Base-by-base conservation (phyloP, 306 rosid species). In the Vachellia collinsii region DNA sequence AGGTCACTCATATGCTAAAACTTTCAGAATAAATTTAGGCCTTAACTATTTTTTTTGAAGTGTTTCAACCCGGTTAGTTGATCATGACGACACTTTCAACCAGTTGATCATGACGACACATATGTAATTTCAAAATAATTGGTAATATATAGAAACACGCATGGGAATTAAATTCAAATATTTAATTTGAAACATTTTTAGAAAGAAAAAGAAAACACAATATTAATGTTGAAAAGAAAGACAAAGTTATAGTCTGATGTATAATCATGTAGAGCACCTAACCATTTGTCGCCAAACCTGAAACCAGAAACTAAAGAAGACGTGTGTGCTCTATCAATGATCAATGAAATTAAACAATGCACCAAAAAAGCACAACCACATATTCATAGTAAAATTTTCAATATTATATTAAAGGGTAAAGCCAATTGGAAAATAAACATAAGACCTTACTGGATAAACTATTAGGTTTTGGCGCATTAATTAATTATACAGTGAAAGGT, bases 331-430 rank as follows among this genome's bases (percentile, higher is more conserved):
- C 23, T 1, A 9, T 19, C 23, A 69, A 39, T 68, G 46, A n/a
- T 41, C 51, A 41, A 41, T 37, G 38, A 44, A 53, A 58, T 29
- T 29, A 29, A 29, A 29, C n/a, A 47, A 38, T 19, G 77, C 12
- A 67, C 7, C 63, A 61, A 72, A 54, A 53, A 76, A 59, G 76
- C 72, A 64, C 23, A 19, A 75, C 80, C 76, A 79, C 82, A 58
- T 79, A 71, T 41, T 82, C 73, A 16, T 72, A 50, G 42, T 54
- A 53, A 41, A 41, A 20, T 39, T 29, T 39, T 64, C n/a, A 62
- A 25, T n/a, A 29, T n/a, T n/a, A n/a, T n/a, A n/a, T 14, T 29
- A 12, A 37, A 25, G 79, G 34, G 6, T 25, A 20, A 42, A 78
- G n/a, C 53, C 74, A 65, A 78, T 51, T 39, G 67, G 39, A 5